Evolutionary conservation across 306 rosid species (phyloP), one percentile per base, ranked within the genome.

Genomic region (Castanospermum australe): DNA sequence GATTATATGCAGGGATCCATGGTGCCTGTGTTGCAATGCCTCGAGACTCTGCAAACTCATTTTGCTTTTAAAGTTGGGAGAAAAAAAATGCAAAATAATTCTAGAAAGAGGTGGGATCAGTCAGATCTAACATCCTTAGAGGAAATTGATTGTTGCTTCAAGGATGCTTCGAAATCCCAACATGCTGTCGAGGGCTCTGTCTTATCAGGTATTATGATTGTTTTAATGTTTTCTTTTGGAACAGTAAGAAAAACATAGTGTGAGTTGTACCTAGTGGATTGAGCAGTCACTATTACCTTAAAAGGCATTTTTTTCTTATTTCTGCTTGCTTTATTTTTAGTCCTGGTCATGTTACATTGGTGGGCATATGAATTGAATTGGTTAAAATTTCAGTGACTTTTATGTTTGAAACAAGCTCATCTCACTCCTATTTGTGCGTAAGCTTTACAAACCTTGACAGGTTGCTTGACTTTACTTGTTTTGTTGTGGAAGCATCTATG

Each of bases 21-120:
- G 89, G 88, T 80, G 75, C 97, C 96, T 30, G 90, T 95, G 71
- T 81, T 95, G 84, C 96, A 88, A 55, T 92, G 96, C 88, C 92
- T 95, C 69, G 86, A 91, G 76, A 89, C 90, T 39, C 84, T 95
- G 74, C 88, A 87, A 81, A 50, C 87, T 61, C 93, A 91, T 74
- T 92, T 92, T 84, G 87, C 80, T 81, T 92, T 76, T 75, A 89
- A 88, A 65, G 82, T 78, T 61, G 86, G 79, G 32, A 87, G 79
- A 68, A 94, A 88, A 73, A 82, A 85, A 60, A 44, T 76, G 78
- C 92, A 83, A 87, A 80, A 39, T 79, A 80, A 12, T 78, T 63
- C 92, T 64, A 90, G 90, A 80, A 92, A 89, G 88, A 86, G 85
- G 82, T 89, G 90, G 92, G 89, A 90, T 50, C 85, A 82, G 69